Percentiles rank a stretch among this genome's conserved stretches.
These are phyloP conservation scores for Cardamine occulta DNA, from an alignment of 345 rosid genomes.

Conservation along the genomic window DNA sequence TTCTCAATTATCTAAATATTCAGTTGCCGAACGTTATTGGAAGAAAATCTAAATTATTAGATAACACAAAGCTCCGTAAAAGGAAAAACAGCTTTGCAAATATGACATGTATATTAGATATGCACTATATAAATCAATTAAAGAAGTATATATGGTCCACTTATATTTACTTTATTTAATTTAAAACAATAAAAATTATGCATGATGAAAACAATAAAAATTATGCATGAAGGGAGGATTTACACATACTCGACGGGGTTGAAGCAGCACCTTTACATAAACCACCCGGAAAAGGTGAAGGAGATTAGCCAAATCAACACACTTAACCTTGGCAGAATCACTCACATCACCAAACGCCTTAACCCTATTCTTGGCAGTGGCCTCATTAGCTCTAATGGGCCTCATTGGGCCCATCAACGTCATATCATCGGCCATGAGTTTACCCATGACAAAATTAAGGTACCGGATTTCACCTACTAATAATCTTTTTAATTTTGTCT, in stretches of 20 bases:
- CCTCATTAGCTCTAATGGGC: slow-evolving; percentile 61
- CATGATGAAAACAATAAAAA: background rate
- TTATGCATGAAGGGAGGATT: slow-evolving; percentile 52
- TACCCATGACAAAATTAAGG: slow-evolving; percentile 76
- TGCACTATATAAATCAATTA: background rate
- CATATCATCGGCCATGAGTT: slow-evolving; percentile 65
- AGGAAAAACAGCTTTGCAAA: background rate
- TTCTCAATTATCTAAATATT: background rate
- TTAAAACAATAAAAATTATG: background rate
- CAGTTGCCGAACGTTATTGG: background rate
- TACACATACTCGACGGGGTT: slow-evolving; percentile 70
- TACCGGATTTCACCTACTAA: slow-evolving; percentile 5
- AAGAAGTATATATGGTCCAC: background rate
- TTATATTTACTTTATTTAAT: background rate
- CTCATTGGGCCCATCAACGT: slow-evolving; percentile 59
- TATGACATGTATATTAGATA: background rate
- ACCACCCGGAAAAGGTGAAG: slow-evolving; percentile 62
- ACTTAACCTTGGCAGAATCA: slow-evolving; percentile 62
- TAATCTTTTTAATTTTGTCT: background rate
- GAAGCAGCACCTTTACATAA: slow-evolving; percentile 65
- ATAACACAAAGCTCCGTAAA: background rate
- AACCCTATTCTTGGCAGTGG: slow-evolving; percentile 69
- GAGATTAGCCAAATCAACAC: slow-evolving; percentile 58
- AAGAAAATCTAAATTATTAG: slow-evolving; percentile 1
- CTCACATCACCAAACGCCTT: slow-evolving; percentile 56